Evolutionary conservation across 2,329 filamentous ascomycete species (phyloP), one percentile per base, ranked within the genome.

Genomic region (Xylaria sp.): DNA sequence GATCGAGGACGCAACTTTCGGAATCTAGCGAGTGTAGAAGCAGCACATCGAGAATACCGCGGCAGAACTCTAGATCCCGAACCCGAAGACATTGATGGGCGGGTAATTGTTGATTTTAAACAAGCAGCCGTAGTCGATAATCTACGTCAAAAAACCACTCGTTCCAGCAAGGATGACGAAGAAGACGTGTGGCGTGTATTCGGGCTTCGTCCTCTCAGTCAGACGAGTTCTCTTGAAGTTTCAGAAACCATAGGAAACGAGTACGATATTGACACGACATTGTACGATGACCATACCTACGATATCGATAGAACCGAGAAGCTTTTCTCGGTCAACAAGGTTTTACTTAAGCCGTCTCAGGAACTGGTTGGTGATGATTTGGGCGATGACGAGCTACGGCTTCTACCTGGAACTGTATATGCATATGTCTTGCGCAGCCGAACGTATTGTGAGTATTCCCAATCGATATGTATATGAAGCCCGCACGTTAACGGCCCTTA

Each of bases 81-180:
- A 9, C 52, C 63, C 3, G 71, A 73, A n/a, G 70, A 74, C 4
- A 64, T 73, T 12, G 71, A 73, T 31, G 71, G 72, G 21, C 69
- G 72, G 47, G 68, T 74, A 0, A 66, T 74, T 15, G 57, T 73
- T 28, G 71, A 74, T 31, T 73, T 73, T 37, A 64, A 69, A 12
- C 65, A 65, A n/a, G 70, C 71, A 47, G 25, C 17, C 47, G 8
- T 53, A 4, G n/a, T 64, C 7, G 58, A 61, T 35, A 53, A 42
- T 17, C 8, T 37, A 42, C 60, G n/a, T 19, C 47, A 15, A 49
- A 59, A 45, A 43, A 47, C 7, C 3, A 61, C 70, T 8, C 21
- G 58, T 2, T 55, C 3, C 4, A n/a, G 35, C 33, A 17, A 19
- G 9, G 31, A 49, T 25, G 46, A 53, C 3, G 46, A 38, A 3